These are phyloP conservation scores for Erythrophleum ivorense DNA, from an alignment of 331 rosid genomes.

Conservation along the genomic window DNA sequence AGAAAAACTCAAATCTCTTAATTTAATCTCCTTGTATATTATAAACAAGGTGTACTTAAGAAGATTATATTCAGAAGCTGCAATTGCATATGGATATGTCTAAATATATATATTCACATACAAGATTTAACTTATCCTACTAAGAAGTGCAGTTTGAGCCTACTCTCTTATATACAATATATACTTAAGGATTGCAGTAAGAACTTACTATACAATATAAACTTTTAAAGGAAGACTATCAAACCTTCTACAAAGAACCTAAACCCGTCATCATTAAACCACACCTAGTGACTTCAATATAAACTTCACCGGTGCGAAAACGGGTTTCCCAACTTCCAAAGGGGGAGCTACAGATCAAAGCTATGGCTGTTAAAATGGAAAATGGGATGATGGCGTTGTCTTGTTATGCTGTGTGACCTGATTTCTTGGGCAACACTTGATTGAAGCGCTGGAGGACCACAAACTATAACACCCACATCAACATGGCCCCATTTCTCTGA, in stretches of 20 bases:
- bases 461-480: slow-evolving; percentile 72
- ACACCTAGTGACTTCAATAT: neutral
- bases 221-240: too few species aligned
- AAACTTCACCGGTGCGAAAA: neutral
- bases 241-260: too few species aligned
- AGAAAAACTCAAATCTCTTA: too few species aligned
- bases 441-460: slow-evolving; percentile 79
- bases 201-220: neutral
- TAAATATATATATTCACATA: neutral
- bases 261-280: too few species aligned
- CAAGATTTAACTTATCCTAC: neutral
- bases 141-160: neutral
- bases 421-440: slow-evolving; percentile 74
- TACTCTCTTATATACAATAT: neutral
- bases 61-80: slow-evolving; percentile 26
- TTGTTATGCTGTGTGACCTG: slow-evolving; percentile 58
- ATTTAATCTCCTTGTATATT: too few species aligned
- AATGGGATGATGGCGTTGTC: slow-evolving; percentile 59
- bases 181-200: neutral
- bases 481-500: slow-evolving; percentile 67
- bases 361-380: slow-evolving; percentile 88
- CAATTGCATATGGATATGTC: neutral
- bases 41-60: slow-evolving; percentile 8
- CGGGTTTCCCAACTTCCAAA: slow-evolving; percentile 4
- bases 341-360: slow-evolving; percentile 65